Conservation (phyloP, 257 asterid species). For the Fraxinus excelsior region DNA sequence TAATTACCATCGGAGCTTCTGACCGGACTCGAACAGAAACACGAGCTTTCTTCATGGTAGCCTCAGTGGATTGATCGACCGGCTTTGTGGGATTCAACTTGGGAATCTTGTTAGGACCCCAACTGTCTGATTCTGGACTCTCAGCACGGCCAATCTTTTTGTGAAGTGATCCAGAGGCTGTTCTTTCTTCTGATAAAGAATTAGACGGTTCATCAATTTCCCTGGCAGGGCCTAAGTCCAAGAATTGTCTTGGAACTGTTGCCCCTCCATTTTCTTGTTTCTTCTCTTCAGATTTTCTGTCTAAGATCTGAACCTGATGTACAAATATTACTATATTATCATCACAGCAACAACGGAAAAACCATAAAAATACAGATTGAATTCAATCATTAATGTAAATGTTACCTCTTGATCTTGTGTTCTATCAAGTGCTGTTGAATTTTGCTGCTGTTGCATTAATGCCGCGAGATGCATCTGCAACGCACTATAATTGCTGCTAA, state of each 20-base stretch:
- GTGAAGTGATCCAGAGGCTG: slow-evolving; percentile 60
- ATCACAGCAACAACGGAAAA: neutral
- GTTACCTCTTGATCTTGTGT: slow-evolving; percentile 39
- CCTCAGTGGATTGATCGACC: slow-evolving; percentile 54
- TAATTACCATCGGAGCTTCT: slow-evolving; percentile 78
- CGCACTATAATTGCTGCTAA: neutral
- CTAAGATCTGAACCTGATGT: slow-evolving; percentile 24
- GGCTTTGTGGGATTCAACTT: slow-evolving; percentile 45
- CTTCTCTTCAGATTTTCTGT: slow-evolving; percentile 24
- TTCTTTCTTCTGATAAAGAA: slow-evolving; percentile 80
- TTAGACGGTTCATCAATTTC: slow-evolving; percentile 49
- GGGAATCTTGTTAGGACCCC: slow-evolving; percentile 60
- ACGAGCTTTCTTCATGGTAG: slow-evolving; percentile 95
- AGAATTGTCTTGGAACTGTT: slow-evolving; percentile 58
- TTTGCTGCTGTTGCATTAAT: slow-evolving; percentile 25
- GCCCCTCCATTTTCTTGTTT: slow-evolving; percentile 29
- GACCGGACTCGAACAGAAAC: slow-evolving; percentile 98
- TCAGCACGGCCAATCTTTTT: slow-evolving; percentile 58
- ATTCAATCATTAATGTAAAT: neutral
- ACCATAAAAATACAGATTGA: neutral
- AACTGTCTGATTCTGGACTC: slow-evolving; percentile 76
- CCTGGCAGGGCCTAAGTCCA: slow-evolving; percentile 48
- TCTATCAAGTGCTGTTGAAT: slow-evolving; percentile 14
- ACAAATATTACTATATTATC: neutral
- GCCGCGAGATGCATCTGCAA: neutral